Conservation (phyloP, 371 early-diverging fungal species). For the Zychaea mexicana region DNA sequence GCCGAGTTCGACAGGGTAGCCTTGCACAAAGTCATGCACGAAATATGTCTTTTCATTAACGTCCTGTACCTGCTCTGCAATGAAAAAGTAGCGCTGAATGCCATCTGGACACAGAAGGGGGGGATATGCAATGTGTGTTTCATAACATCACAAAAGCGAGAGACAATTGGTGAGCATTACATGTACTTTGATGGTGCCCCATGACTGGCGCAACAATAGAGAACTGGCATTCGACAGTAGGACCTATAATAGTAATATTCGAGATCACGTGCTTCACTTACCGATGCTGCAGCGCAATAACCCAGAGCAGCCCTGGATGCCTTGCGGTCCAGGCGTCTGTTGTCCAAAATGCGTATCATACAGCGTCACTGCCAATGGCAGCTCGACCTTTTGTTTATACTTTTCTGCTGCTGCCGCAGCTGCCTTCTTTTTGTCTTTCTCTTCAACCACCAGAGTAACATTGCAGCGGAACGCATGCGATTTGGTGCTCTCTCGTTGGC, state of each 20-base stretch:
- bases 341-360: conserved; percentile 29
- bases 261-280: conserved; percentile 15
- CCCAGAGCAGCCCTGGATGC: conserved; percentile 38
- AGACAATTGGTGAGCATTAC: too few relatives aligned
- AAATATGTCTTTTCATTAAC: conserved; percentile 50
- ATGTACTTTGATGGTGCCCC: too few relatives aligned
- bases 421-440: conserved; percentile 22
- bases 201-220: too few relatives aligned
- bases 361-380: conserved; percentile 12
- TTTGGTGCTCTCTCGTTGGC: conserved; percentile 31
- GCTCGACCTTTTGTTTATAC: not conserved
- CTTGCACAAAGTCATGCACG: conserved; percentile 59
- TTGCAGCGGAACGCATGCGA: conserved; percentile 42
- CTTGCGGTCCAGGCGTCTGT: conserved; percentile 26
- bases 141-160: too few relatives aligned
- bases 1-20: conserved; percentile 49
- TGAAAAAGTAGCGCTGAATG: conserved; percentile 54
- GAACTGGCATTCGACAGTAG: too few relatives aligned
- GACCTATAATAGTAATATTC: too few relatives aligned
- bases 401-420: not conserved
- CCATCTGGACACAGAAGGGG: conserved; percentile 38
- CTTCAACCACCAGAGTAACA: conserved; percentile 13
- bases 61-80: conserved; percentile 50
- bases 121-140: not conserved
- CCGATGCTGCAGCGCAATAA: conserved; percentile 54